These are phyloP conservation scores for Mortierella sp. DNA, from an alignment of 371 early-diverging fungal genomes.

Conservation along the genomic window DNA sequence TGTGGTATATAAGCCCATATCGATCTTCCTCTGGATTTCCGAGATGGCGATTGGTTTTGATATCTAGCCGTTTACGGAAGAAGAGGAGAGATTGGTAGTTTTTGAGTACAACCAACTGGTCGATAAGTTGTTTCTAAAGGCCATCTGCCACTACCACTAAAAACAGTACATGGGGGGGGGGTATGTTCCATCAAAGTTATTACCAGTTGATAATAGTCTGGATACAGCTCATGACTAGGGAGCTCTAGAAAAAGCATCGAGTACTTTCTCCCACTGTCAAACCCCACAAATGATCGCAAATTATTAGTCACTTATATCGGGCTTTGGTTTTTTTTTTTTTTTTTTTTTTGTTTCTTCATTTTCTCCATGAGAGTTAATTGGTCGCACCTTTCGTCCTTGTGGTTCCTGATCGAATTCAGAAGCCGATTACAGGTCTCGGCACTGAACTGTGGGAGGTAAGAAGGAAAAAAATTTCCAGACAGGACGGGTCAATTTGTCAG, in stretches of 20 bases:
- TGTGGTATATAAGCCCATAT: conserved; percentile 57
- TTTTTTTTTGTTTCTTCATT: neutral
- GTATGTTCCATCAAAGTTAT: no score
- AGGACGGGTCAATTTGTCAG: no score
- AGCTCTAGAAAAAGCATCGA: conserved; percentile 8
- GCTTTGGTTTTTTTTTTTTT: neutral
- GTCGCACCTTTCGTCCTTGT: conserved; percentile 4
- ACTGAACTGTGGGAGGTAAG: no score
- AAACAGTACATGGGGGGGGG: no score
- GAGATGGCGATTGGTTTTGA: conserved; percentile 5
- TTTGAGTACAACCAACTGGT: neutral
- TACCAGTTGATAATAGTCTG: conserved; percentile 13
- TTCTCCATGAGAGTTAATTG: neutral
- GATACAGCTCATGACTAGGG: conserved; percentile 5
- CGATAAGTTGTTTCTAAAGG: no score
- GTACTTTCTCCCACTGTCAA: conserved; percentile 1
- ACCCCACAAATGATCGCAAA: neutral
- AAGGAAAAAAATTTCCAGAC: no score
- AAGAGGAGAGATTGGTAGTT: neutral
- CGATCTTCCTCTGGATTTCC: conserved; percentile 50
- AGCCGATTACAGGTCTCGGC: neutral
- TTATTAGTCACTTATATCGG: neutral
- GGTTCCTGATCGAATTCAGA: conserved; percentile 6
- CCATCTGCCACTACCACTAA: no score
- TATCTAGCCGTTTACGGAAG: neutral